Conservation (phyloP, 306 rosid genomes). For the Prinsepia uniflora region DNA sequence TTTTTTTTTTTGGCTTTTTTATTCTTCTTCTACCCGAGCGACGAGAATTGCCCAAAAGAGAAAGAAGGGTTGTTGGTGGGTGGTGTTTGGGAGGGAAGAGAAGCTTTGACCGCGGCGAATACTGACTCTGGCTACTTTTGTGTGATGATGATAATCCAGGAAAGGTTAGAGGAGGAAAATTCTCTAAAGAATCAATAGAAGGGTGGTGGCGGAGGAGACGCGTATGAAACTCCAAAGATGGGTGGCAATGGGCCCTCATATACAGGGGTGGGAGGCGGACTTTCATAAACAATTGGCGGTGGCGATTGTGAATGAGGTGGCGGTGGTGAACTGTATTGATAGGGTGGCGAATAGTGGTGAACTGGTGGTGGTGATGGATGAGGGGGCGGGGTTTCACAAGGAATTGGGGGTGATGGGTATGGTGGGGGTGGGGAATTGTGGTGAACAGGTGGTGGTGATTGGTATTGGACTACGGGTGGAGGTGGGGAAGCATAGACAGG, state of each 20-base stretch:
- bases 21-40: constrained; percentile 41
- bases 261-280: constrained; percentile 71
- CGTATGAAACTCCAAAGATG: constrained; percentile 65
- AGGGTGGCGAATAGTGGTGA: constrained; percentile 19
- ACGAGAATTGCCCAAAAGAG: constrained; percentile 62
- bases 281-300: constrained; percentile 24
- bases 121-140: constrained; percentile 23
- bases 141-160: constrained; percentile 33
- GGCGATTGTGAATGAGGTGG: constrained; percentile 10
- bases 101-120: constrained; percentile 34
- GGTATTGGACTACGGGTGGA: constrained; percentile 28
- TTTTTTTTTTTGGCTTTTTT: constrained; percentile 4
- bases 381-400: constrained; percentile 26
- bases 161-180: constrained; percentile 63
- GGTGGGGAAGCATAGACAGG: constrained; percentile 41
- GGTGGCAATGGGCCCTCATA: constrained; percentile 97
- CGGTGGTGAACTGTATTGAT: constrained; percentile 24
- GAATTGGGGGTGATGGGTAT: constrained; percentile 46
- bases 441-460: constrained; percentile 33
- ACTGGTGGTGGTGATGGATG: constrained; percentile 21
- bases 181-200: constrained; percentile 93
- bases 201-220: constrained; percentile 97
- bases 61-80: constrained; percentile 12
- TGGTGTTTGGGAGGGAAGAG: constrained; percentile 29
- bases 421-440: constrained; percentile 32